Base-by-base conservation (phyloP, 2,329 filamentous ascomycete genomes). In the Lecanoromycetidae sp. region DNA sequence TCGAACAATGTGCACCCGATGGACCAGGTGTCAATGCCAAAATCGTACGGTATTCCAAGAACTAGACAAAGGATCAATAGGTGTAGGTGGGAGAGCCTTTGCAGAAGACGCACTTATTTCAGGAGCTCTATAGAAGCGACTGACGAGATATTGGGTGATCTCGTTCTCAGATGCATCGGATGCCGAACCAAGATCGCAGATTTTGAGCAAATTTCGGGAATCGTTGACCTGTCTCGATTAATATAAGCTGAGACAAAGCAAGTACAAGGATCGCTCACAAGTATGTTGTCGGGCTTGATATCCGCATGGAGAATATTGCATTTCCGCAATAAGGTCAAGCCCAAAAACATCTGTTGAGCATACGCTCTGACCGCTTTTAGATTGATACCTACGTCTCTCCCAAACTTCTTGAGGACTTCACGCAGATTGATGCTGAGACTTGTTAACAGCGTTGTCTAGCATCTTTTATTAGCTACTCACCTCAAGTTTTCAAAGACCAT, bases 1-100 rank as follows among this genome's bases (percentile, higher is more conserved):
- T 98, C 91, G 64, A 94, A 98, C 25, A 96, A 72, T 0, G 91
- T 98, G 66, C 91, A 98, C 30, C 91, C 93, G 55, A 96, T 87
- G 6, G 90, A 93, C 91, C 91, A 98, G 72, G 94, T 85, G 63
- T 98, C 91, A 55, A 96, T 86, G 6, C 84, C 82, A 61, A 90
- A 93, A 61, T 94, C 87, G 63, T 94, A 94, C 8, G 84, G 83
- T 70, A 95, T 88, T n/a, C 91, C 91, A 3, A 98, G 75, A 52
- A 98, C 59, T 60, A 33, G 26, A 23, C n/a, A 10, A 3, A 22
- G 7, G 8, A 27, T 49, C 15, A 48, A 43, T 46, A 34, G 42
- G 17, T 5, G 15, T 22, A 30, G 10, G 15, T 9, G 44, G 25
- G 29, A 19, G 15, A 23, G n/a, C 38, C 12, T 15, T 7, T 13